Conservation (phyloP, 345 rosid genomes). For the Populus alba region DNA sequence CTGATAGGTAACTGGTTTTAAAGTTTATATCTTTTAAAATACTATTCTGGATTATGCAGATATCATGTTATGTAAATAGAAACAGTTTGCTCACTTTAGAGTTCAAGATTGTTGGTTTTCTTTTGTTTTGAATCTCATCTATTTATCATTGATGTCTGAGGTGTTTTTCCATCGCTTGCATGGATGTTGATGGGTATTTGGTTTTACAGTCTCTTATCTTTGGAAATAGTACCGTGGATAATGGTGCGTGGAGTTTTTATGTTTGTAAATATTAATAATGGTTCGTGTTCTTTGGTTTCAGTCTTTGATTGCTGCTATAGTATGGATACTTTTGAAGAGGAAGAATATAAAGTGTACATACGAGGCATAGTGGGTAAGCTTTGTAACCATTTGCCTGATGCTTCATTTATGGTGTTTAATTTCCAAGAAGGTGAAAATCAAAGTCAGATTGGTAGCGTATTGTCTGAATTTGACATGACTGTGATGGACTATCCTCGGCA, state of each 20-base stretch:
- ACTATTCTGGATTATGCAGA: not conserved
- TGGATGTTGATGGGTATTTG: not conserved
- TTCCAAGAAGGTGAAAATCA: conserved; percentile 55
- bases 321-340: conserved; percentile 47
- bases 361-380: conserved; percentile 57
- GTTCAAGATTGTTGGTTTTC: not conserved
- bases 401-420: conserved; percentile 77
- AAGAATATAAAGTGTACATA: conserved; percentile 49
- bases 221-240: not conserved
- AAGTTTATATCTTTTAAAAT: not conserved
- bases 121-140: not conserved
- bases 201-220: not conserved
- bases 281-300: conserved; percentile 18
- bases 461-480: conserved; percentile 68
- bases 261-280: not conserved
- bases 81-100: not conserved
- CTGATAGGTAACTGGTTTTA: not conserved
- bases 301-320: conserved; percentile 72
- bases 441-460: conserved; percentile 48
- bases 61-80: not conserved
- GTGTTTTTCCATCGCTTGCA: not conserved
- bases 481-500: conserved; percentile 80
- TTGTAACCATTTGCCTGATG: conserved; percentile 49
- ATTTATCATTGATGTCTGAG: not conserved
- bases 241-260: not conserved